These are phyloP conservation scores for Exophiala bonariae DNA, from an alignment of 2,329 filamentous ascomycete species.

Conservation along the genomic window DNA sequence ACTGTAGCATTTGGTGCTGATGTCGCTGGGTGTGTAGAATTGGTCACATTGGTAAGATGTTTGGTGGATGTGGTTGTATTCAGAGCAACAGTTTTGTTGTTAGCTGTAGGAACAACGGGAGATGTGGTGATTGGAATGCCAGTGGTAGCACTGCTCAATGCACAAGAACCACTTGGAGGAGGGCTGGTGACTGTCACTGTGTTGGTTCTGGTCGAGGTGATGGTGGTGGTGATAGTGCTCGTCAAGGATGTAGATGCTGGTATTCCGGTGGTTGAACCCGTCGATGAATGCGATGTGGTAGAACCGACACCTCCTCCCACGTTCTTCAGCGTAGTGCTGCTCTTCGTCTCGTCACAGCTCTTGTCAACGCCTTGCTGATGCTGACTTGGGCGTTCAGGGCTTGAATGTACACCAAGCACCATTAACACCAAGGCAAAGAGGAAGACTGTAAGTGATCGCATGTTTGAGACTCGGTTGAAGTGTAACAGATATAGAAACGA, in stretches of 20 bases:
- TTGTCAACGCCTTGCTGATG: not conserved
- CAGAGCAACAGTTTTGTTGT: slow-evolving; percentile 20
- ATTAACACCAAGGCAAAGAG: slow-evolving; percentile 9
- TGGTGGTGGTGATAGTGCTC: slow-evolving; percentile 9
- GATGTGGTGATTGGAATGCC: slow-evolving; percentile 18
- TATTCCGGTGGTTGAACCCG: not conserved
- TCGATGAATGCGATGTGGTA: too few species aligned
- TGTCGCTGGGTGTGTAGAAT: slow-evolving; percentile 3
- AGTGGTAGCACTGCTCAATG: slow-evolving; percentile 13
- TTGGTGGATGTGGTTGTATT: slow-evolving; percentile 24
- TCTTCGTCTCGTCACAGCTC: too few species aligned
- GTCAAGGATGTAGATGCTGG: slow-evolving; percentile 1
- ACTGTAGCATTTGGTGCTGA: slow-evolving; percentile 10
- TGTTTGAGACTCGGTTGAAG: slow-evolving; percentile 3
- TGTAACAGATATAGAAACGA: slow-evolving; percentile 5
- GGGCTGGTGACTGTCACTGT: slow-evolving; percentile 17
- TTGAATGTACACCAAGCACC: slow-evolving; percentile 6
- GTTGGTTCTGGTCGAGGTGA: slow-evolving; percentile 21
- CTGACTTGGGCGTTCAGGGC: not conserved
- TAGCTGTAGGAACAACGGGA: slow-evolving; percentile 7
- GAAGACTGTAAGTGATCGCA: slow-evolving; percentile 16
- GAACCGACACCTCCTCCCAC: too few species aligned
- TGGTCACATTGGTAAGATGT: slow-evolving; percentile 17
- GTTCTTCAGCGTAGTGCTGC: too few species aligned
- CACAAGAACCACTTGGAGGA: slow-evolving; percentile 6